Percentiles rank a stretch among this genome's conserved stretches.
phyloP scores from a whole-genome alignment of 73 alveolate genomes.

The Paramecium bursaria region DNA sequence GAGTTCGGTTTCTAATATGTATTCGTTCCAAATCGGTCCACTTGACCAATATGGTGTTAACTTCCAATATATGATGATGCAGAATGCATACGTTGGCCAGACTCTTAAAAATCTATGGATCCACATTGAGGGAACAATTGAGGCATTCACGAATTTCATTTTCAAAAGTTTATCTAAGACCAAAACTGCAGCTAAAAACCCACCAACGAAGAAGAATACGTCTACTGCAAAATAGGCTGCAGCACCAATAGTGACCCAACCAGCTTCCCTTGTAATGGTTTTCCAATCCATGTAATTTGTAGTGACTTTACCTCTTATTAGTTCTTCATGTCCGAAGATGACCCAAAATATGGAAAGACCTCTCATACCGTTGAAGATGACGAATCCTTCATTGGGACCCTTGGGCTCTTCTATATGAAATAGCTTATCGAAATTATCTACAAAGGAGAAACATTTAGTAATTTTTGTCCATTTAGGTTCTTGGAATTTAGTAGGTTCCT shows the following conservation, averaged over 20 bases:
- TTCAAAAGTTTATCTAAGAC: constrained; percentile 60
- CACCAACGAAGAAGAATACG: constrained; percentile 74
- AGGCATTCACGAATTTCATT: not conserved
- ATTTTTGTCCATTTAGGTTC: constrained; percentile 34
- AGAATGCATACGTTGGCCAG: constrained; percentile 68
- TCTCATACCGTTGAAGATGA: constrained; percentile 70
- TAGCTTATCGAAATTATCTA: constrained; percentile 10
- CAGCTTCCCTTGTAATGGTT: not conserved
- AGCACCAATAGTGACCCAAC: constrained; percentile 42
- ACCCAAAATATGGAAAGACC: constrained; percentile 64
- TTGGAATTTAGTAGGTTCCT: not conserved
- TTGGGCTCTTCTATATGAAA: constrained; percentile 44
- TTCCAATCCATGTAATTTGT: not conserved
- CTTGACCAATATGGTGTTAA: constrained; percentile 60
- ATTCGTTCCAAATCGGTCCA: constrained; percentile 74
- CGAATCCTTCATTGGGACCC: constrained; percentile 53
- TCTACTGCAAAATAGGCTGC: constrained; percentile 76
- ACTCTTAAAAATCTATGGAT: constrained; percentile 74
- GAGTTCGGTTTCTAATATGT: not conserved
- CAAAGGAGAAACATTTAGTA: constrained; percentile 23
- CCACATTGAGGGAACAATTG: constrained; percentile 58
- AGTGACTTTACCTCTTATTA: constrained; percentile 8
- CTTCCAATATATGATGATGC: constrained; percentile 46
- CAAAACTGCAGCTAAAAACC: constrained; percentile 70
- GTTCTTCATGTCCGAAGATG: constrained; percentile 63